Evolutionary conservation across 345 rosid genomes (phyloP).

Genomic region (Acer saccharum): DNA sequence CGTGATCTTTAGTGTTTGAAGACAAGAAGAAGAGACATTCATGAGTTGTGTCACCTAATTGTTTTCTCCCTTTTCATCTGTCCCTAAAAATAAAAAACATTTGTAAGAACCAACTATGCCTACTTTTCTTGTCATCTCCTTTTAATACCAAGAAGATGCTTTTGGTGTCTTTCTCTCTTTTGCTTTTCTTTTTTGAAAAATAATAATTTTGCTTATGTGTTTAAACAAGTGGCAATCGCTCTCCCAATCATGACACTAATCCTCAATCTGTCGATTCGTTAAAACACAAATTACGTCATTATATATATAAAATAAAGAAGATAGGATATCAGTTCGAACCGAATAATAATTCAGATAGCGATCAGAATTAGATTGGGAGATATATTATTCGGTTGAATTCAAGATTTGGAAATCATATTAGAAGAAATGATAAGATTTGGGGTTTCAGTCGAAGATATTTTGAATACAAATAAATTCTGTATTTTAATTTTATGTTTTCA

Average conservation of each 20-base stretch:
- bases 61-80: not conserved
- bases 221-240: not conserved
- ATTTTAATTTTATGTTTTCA: not conserved
- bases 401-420: no score
- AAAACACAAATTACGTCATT: no score
- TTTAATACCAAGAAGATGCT: conserved; percentile 1
- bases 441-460: not conserved
- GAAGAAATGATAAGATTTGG: not conserved
- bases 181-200: no score
- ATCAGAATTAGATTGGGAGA: no score
- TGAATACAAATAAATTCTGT: not conserved
- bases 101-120: not conserved
- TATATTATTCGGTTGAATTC: no score
- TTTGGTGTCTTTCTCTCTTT: not conserved
- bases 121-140: not conserved
- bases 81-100: not conserved
- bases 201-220: not conserved
- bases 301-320: no score
- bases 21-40: not conserved
- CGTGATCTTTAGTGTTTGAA: not conserved
- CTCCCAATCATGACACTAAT: no score
- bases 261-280: no score
- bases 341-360: no score
- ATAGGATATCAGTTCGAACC: no score
- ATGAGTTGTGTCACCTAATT: not conserved